Base-by-base conservation (phyloP, 1,284 basidiomycete genomes). In the Schizophyllum commune region DNA sequence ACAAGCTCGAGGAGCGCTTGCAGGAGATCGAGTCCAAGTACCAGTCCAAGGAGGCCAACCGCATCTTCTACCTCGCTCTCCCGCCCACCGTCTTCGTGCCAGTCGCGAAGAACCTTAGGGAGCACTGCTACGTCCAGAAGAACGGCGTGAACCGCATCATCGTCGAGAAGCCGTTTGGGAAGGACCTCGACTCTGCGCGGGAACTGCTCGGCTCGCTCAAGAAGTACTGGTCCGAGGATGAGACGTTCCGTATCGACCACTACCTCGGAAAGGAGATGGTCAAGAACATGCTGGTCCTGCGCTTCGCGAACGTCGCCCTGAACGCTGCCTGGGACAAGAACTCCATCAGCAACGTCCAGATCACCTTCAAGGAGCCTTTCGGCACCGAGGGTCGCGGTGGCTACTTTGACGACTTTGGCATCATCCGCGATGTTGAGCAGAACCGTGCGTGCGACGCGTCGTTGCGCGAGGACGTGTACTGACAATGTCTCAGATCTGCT, bases 251-350 rank as follows among this genome's bases (percentile, higher is more conserved):
- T 65, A 98, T 98, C 72, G 95, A 98, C 76, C 95, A 98, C 73
- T 98, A 98, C 75, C 88, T 98, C 61, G 95, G 95, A 65, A 98
- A 98, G 79, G 95, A 98, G 82, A 98, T 98, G 95, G 92, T 97
- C 73, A 98, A 98, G 82, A 98, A 98, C 75, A 74, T 98, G 61
- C 89, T 98, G 64, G 92, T 97, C 34, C 80, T 97, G 58, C 88
- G 95, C 53, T 98, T 98, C 71, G 95, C 92, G 65, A 98, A 98
- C 75, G 78, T 94, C 66, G 91, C 94, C 32, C 76, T 97, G 75
- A 86, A 86, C 65, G 85, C 91, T 32, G 84, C 84, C 27, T 96
- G 95, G 91, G 94, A 97, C 79, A 96, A 92, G 76, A 93, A 94
- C 75, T 91, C 87, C 62, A 91, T 98, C 77, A 88, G 85, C 76